These are phyloP conservation scores for Cupressus sempervirens DNA, from an alignment of 75 land plant genomes.

Conservation along the genomic window DNA sequence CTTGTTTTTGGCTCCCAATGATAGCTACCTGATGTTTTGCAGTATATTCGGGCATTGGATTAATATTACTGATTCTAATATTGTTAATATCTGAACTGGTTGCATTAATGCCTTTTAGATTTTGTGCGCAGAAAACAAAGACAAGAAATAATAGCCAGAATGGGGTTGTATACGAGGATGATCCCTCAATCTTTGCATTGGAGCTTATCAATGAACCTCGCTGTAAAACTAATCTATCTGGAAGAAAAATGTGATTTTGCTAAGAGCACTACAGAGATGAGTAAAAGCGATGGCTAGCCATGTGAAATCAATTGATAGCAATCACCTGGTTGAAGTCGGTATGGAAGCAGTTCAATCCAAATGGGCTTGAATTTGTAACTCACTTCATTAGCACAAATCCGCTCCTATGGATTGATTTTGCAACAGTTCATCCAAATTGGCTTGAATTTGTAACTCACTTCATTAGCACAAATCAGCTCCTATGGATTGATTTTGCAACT, in stretches of 20 bases:
- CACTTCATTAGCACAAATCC: conserved; percentile 58
- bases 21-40: too few species aligned
- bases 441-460: conserved; percentile 62
- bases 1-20: too few species aligned
- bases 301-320: conserved; percentile 65
- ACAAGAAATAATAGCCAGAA: conserved; percentile 50
- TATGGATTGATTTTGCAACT: conserved; percentile 60
- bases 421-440: conserved; percentile 73
- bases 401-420: conserved; percentile 46
- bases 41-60: too few species aligned
- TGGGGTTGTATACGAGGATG: conserved; percentile 44
- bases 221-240: conserved; percentile 30
- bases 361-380: conserved; percentile 45
- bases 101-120: neutral
- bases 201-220: conserved; percentile 71
- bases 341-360: conserved; percentile 29
- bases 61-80: neutral
- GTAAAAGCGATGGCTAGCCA: conserved; percentile 68
- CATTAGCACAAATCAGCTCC: conserved; percentile 39
- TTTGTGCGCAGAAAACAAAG: conserved; percentile 23
- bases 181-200: conserved; percentile 63
- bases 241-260: conserved; percentile 5
- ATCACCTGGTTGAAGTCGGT: conserved; percentile 61
- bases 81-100: neutral
- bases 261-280: conserved; percentile 43